Evolutionary conservation across 2,329 filamentous ascomycete genomes (phyloP), one percentile per base, ranked within the genome.

Genomic region (Fusarium sp.): DNA sequence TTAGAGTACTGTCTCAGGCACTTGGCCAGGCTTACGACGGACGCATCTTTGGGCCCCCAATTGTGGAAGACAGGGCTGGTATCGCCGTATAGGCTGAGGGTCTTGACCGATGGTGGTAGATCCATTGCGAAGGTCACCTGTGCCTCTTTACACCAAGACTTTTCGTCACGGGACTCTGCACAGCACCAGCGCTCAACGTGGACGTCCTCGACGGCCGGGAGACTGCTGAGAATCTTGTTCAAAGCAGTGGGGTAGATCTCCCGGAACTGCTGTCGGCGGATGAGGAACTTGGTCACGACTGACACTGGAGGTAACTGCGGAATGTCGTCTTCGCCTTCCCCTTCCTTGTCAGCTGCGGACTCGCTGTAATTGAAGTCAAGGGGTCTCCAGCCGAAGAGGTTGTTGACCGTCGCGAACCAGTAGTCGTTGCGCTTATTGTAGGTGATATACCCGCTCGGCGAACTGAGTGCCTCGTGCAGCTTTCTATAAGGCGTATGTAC

Each of bases 231-330:
- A 4, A 67, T 56, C 2, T 30, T 30, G 7, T 12, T 23, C 0
- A 69, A 12, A 1, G 40, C 23, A 1, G 3, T 1, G 8, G 66
- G 49, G 1, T 2, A n/a, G 2, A 69, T 31, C 1, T 18, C 30
- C 5, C 53, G 53, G 20, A 67, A 64, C 2, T 70, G 41, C 8
- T 46, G 54, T n/a, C 20, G 20, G 6, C 66, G 62, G 18, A 70
- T 44, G 1, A 70, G 46, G 3, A 69, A 53, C 2, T 40, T 46
- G 8, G 37, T 40, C 8, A 70, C 18, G 4, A 36, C 42, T 4
- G 37, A 26, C 4, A 69, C 41, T 1, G 1, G 2, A 5, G 66
- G 57, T 3, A 69, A 15, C 4, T 26, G 13, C 6, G 16, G 33
- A 1, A 9, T 6, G 4, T 37, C 12, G 1, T 49, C 11, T 1